A percentile compares a stretch with the other conserved stretches of the same genome.
Conservation (phyloP, 1,284 basidiomycete species). For the Farysia itapuensis region DNA sequence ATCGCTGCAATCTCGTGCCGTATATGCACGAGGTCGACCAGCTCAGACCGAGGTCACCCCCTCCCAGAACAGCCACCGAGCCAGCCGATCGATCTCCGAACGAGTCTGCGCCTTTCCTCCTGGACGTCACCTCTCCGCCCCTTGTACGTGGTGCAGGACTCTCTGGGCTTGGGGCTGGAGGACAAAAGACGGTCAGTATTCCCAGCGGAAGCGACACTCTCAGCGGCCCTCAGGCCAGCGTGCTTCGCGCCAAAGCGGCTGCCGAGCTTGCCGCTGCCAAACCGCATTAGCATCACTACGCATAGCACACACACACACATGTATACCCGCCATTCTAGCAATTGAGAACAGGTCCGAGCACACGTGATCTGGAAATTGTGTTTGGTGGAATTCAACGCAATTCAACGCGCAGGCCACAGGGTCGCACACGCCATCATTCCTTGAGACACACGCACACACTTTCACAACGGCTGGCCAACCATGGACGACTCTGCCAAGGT, state of each 20-base stretch:
- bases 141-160: conserved; percentile 26
- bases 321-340: too few relatives aligned
- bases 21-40: conserved; percentile 39
- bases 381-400: too few relatives aligned
- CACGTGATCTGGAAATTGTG: too few relatives aligned
- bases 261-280: conserved; percentile 14
- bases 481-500: conserved; percentile 59
- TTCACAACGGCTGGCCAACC: too few relatives aligned
- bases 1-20: conserved; percentile 49
- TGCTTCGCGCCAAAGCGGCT: conserved; percentile 28
- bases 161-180: conserved; percentile 54
- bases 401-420: too few relatives aligned
- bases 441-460: too few relatives aligned
- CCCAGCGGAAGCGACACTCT: conserved; percentile 53
- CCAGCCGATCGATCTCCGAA: neutral
- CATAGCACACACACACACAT: too few relatives aligned
- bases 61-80: conserved; percentile 5
- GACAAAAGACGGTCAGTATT: conserved; percentile 43
- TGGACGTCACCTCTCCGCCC: neutral
- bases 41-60: conserved; percentile 52
- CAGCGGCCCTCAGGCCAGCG: conserved; percentile 51
- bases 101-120: neutral
- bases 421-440: too few relatives aligned
- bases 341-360: too few relatives aligned
- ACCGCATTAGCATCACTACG: too few relatives aligned